Conservation (phyloP, 176 grass and related monocot genomes). For the Aegilops tauschii region DNA sequence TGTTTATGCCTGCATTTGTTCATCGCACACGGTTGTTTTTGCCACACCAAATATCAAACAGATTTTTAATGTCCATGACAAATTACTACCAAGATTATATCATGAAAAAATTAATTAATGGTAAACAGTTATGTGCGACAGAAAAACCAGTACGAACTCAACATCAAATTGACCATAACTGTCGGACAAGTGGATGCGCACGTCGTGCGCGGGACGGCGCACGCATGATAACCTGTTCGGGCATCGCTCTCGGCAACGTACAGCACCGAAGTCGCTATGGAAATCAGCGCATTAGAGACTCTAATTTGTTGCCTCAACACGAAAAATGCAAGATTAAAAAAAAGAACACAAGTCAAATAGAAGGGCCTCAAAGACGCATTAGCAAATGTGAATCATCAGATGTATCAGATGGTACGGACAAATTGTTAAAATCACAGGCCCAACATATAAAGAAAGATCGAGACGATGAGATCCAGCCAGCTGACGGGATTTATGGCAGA, state of each 20-base stretch:
- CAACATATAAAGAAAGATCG: not conserved
- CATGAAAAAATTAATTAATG: no score
- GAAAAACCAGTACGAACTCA: no score
- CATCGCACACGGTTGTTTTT: no score
- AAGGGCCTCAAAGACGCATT: not conserved
- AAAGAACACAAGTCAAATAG: not conserved
- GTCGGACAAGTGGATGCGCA: not conserved
- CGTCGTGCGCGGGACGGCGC: not conserved
- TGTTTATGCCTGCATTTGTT: no score
- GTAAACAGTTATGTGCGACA: no score
- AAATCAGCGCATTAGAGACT: not conserved
- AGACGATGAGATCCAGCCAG: not conserved
- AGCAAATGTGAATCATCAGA: not conserved
- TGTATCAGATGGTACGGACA: not conserved
- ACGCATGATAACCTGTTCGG: not conserved
- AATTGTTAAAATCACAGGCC: not conserved
- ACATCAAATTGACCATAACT: not conserved
- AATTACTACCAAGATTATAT: no score
- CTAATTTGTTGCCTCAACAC: not conserved
- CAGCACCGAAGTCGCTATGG: not conserved
- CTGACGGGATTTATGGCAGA: not conserved
- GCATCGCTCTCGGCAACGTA: not conserved
- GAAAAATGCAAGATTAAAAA: not conserved
- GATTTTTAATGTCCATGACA: no score
- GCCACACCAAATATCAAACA: no score